Evolutionary conservation across 257 asterid species (phyloP), one percentile per base, ranked within the genome.

Genomic region (Osmanthus fragrans): DNA sequence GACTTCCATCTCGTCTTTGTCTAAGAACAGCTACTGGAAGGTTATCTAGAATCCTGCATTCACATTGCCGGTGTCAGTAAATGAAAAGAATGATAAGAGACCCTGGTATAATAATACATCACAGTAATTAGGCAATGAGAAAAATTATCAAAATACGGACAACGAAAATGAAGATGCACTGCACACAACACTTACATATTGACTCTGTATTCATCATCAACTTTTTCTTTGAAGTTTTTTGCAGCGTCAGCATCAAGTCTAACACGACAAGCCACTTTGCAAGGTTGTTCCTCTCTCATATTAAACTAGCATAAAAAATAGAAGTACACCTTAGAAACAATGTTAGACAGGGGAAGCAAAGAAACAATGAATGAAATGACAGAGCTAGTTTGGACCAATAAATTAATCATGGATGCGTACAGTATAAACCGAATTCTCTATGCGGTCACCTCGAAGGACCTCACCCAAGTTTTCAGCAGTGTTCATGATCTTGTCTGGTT

Each of bases 21-120:
- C 78, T 58, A 51, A 54, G 80, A 73, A 82, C 82, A 74, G 81
- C 85, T 9, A 82, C 79, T 36, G 85, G 85, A 78, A 82, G 85
- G 75, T 82, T 82, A 73, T 82, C 85, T 73, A 82, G 75, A 68
- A 82, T 82, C 85, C 85, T 82, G 77, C 73, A 80, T 63, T 63
- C 69, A 63, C 36, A 27, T 63, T 11, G 18, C 36, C 33, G 7
- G 16, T 29, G 18, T 27, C 30, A 9, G 69, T 63, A 63, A 27
- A 63, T 12, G 69, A 63, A 63, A 25, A 63, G 69, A 27, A 13
- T 8, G 5, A 56, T 56, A 19, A 56, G 21, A 25, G 33, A 21
- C 25, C 16, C 33, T 25, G 0, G 69, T 63, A 58, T 63, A 21
- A 58, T 63, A 63, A 3, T n/a, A n/a, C n/a, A 63, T 32, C 9